These are phyloP conservation scores for Arabidopsis hybrid DNA, from an alignment of 441 rosid genomes.

Conservation along the genomic window DNA sequence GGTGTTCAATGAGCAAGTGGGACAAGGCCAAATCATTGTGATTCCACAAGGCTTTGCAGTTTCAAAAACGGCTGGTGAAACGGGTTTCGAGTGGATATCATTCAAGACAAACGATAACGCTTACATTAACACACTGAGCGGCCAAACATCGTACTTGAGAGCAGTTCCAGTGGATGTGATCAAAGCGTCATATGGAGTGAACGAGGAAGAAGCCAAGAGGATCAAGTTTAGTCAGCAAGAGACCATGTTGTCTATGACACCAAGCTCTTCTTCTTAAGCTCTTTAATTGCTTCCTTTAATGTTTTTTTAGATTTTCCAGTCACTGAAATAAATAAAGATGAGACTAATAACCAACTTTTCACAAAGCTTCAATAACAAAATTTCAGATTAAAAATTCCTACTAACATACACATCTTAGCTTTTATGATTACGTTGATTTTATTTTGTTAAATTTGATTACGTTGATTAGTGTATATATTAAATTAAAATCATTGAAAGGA, in stretches of 20 bases:
- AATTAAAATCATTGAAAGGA: not conserved
- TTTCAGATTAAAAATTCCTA: not conserved
- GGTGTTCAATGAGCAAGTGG: constrained; percentile 58
- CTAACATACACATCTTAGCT: constrained; percentile 3
- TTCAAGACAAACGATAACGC: constrained; percentile 77
- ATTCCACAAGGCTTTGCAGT: constrained; percentile 75
- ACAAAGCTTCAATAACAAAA: not conserved
- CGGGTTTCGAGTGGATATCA: constrained; percentile 67
- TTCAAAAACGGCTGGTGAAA: constrained; percentile 54
- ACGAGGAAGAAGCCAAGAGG: constrained; percentile 64
- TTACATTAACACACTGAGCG: constrained; percentile 56
- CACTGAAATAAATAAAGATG: constrained; percentile 25
- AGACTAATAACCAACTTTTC: constrained; percentile 8
- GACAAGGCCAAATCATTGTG: constrained; percentile 61
- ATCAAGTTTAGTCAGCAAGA: constrained; percentile 56
- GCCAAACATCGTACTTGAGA: constrained; percentile 60
- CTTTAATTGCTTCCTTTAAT: not conserved
- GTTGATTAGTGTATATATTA: not conserved
- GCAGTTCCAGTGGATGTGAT: constrained; percentile 66
- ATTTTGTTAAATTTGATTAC: too few relatives aligned
- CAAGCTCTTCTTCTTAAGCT: constrained; percentile 18
- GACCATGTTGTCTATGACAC: constrained; percentile 47
- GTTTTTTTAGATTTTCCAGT: constrained; percentile 36
- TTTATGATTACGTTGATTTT: constrained; percentile 11
- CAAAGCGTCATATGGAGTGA: constrained; percentile 55